Evolutionary conservation across 352 stramenopile species (phyloP), one percentile per base, ranked within the genome.

Genomic region (Thalassiosira tumida): DNA sequence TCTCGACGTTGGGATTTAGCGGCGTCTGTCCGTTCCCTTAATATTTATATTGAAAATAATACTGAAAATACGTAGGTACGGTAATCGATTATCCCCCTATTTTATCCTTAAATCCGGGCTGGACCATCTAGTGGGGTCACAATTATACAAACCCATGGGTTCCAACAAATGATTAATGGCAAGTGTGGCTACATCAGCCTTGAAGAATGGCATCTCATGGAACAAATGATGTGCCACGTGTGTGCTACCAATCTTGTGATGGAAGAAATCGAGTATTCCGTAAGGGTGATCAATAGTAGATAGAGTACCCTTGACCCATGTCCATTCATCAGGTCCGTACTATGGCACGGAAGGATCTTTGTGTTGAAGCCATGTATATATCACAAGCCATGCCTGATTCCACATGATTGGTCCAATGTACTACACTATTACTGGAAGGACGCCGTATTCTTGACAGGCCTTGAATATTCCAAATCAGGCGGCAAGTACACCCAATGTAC

Each of bases 281-380:
- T 99, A 99, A 2, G 97, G 98, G 31, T 98, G 97, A 93, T 99
- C 98, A 29, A 99, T 98, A 0, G 98, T 99, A 93, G 98, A 98
- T 38, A 99, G 96, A 33, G 98, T 98, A 54, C 98, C 98, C 83
- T 97, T 98, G 62, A 99, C 96, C n/a, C n/a, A n/a, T n/a, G n/a
- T n/a, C n/a, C n/a, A n/a, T n/a, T 99, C 97, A 84, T 96, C 97
- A 17, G 94, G 91, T 41, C 96, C 94, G 89, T 99, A 99, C 94
- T 99, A 98, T 50, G 98, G 98, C 85, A 99, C 97, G 94, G 98
- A 99, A 37, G 98, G 98, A 93, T 99, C 98, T 43, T 98, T 99
- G 97, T 99, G 98, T 96, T 99, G 98, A 84, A 99, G 96, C 96
- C 97, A 99, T 41, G 98, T 99, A 96, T 99, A 99, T 64, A 99